phyloP scores from a whole-genome alignment of 108 stramenopile species.

The Cyclotella atomus region DNA sequence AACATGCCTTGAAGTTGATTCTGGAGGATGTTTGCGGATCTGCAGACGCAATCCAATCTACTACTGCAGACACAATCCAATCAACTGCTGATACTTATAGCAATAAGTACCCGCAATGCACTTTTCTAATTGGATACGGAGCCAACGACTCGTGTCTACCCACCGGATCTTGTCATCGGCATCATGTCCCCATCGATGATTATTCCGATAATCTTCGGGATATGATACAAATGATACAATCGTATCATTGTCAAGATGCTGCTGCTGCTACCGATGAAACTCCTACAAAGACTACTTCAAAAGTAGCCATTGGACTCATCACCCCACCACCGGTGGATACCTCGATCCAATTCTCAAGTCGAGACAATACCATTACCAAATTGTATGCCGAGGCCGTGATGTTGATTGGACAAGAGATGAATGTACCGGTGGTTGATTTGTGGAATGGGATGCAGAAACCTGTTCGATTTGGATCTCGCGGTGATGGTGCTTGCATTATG shows the following conservation, averaged over 20 bases:
- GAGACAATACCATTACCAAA: constrained; percentile 52
- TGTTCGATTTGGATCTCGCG: no score
- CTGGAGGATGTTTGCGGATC: constrained; percentile 34
- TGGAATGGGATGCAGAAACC: constrained; percentile 63
- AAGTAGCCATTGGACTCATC: no score
- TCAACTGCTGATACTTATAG: no score
- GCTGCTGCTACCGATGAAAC: no score
- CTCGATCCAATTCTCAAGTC: constrained; percentile 60
- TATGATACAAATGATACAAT: constrained; percentile 50
- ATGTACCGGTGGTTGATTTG: constrained; percentile 54
- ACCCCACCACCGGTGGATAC: constrained; percentile 80
- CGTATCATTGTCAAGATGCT: neutral
- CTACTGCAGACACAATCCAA: no score
- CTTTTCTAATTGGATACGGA: constrained; percentile 59
- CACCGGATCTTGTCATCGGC: constrained; percentile 34
- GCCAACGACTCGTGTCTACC: constrained; percentile 75
- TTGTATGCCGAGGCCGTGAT: constrained; percentile 60
- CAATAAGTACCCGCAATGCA: constrained; percentile 42
- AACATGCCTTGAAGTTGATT: constrained; percentile 28
- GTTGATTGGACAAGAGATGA: constrained; percentile 51
- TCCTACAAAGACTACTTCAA: no score
- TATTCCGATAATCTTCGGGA: constrained; percentile 67
- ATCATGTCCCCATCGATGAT: constrained; percentile 73
- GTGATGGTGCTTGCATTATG: no score
- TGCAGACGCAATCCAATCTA: neutral